Conservation (phyloP, 2,329 filamentous ascomycete species). For the Celoporthe dispersa region DNA sequence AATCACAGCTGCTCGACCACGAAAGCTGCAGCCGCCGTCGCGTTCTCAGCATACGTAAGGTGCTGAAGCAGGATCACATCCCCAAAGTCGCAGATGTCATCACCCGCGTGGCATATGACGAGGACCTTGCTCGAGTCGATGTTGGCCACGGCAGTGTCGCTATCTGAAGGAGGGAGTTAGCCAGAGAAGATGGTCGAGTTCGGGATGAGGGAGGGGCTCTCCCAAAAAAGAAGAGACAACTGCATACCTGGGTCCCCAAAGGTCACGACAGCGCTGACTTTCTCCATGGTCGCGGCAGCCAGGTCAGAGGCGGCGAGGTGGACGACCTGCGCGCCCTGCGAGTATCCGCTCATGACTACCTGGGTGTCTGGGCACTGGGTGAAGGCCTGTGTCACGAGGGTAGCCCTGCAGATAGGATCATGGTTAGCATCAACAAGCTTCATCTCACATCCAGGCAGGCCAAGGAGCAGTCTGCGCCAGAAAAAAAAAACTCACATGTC, state of each 20-base stretch:
- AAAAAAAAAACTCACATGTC: slow-evolving; percentile 23
- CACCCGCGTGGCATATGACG: slow-evolving; percentile 33
- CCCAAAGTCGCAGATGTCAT: slow-evolving; percentile 36
- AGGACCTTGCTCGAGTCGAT: slow-evolving; percentile 28
- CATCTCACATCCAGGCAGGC: too few relatives aligned
- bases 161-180: slow-evolving; percentile 31
- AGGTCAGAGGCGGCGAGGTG: slow-evolving; percentile 35
- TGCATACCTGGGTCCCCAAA: slow-evolving; percentile 36
- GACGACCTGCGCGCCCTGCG: slow-evolving; percentile 38
- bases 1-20: slow-evolving; percentile 19
- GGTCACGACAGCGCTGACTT: slow-evolving; percentile 35
- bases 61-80: slow-evolving; percentile 34
- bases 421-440: background rate
- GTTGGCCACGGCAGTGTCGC: slow-evolving; percentile 29
- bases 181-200: background rate
- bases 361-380: slow-evolving; percentile 44
- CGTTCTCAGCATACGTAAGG: slow-evolving; percentile 35
- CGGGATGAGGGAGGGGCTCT: too few relatives aligned
- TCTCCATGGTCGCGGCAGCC: slow-evolving; percentile 26
- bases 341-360: slow-evolving; percentile 47
- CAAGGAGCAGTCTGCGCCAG: too few relatives aligned
- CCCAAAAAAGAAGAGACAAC: background rate
- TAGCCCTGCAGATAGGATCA: slow-evolving; percentile 37
- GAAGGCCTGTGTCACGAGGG: slow-evolving; percentile 35
- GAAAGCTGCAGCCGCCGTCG: slow-evolving; percentile 34